Base-by-base conservation (phyloP, 139 green algal species). In the Coccomyxa sp. region DNA sequence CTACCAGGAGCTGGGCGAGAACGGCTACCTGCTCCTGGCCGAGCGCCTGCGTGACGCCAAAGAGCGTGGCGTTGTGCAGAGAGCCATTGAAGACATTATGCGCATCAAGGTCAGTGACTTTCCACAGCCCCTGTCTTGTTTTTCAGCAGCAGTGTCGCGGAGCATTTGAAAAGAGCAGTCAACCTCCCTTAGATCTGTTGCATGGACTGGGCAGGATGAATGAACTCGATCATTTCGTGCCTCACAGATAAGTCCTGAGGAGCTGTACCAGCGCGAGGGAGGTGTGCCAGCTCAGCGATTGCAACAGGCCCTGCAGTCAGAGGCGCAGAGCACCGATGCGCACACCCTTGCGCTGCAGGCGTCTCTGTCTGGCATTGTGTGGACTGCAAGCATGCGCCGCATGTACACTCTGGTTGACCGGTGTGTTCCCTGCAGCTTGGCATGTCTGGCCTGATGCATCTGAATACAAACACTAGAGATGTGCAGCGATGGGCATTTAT, bases 21-120 rank as follows among this genome's bases (percentile, higher is more conserved):
- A 98, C 82, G 97, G 97, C 0, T 97, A 93, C 79, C 88, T 93
- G 75, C 86, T 99, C 59, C 91, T 99, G 79, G 97, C 88, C 0
- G 97, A 99, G 89, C 90, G 95, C 68, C 92, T 98, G 82, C 85
- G 95, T 0, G 90, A 75, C 27, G 58, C 68, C 13, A 89, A 90
- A 74, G 96, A 99, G 90, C 88, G 94, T 11, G 84, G 76, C 0
- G 82, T 93, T 27, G 95, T 99, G 79, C 82, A 85, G 75, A 88
- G 93, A 77, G 92, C 94, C 63, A 85, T 98, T 67, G 78, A 91
- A 77, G 91, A 85, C 74, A 79, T 89, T 76, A 88, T 96, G 85
- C 89, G 87, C 21, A 88, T 87, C 18, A 87, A 93, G 91, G 92
- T 96, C 38, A 51, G 38, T 51, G 7, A 51, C 38, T 51, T 23